Evolutionary conservation across 768 basidiomycete genomes (phyloP).

Genomic region (Melanogaster broomeanus): DNA sequence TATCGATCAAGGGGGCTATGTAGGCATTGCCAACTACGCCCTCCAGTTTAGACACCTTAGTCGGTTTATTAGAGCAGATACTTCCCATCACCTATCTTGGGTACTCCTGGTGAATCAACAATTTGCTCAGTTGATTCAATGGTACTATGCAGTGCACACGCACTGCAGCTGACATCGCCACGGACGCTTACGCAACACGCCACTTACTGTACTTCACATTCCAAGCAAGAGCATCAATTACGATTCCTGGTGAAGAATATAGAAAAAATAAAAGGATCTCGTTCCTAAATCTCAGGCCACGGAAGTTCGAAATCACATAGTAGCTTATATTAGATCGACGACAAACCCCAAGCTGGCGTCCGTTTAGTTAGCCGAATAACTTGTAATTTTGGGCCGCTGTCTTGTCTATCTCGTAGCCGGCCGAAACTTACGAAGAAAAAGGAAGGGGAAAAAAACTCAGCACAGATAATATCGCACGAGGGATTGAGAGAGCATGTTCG

Average conservation of each 20-base stretch:
- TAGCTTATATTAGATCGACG: constrained; percentile 14
- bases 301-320: neutral
- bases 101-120: neutral
- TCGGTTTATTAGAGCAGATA: neutral
- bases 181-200: neutral
- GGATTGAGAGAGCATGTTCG: constrained; percentile 4
- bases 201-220: neutral
- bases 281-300: constrained; percentile 17
- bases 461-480: constrained; percentile 1
- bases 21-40: neutral
- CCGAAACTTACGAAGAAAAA: neutral
- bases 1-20: constrained; percentile 6
- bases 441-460: neutral
- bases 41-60: constrained; percentile 6
- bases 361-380: neutral
- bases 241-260: neutral
- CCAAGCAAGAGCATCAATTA: neutral
- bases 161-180: neutral
- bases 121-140: constrained; percentile 10
- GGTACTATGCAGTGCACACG: too few species aligned
- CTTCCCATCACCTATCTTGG: neutral
- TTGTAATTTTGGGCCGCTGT: neutral
- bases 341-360: neutral
- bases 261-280: constrained; percentile 1
- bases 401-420: too few species aligned